phyloP scores from a whole-genome alignment of 495 filamentous ascomycete genomes.

The Talaromyces stipitatus region DNA sequence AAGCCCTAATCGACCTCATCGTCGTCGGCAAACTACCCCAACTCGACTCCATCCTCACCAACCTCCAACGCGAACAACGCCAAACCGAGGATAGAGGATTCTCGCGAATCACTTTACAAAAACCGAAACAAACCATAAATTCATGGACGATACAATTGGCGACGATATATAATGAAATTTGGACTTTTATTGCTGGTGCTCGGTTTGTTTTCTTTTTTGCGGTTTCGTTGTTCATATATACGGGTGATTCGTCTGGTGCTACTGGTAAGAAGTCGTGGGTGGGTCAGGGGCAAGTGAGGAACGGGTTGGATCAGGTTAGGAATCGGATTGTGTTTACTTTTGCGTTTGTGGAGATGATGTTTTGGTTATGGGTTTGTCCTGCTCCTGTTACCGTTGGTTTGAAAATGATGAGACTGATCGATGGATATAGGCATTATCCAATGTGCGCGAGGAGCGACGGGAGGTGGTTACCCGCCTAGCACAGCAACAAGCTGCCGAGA shows the following conservation, averaged over 20 bases:
- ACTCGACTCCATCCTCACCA: constrained; percentile 25
- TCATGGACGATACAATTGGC: constrained; percentile 22
- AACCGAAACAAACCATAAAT: constrained; percentile 9
- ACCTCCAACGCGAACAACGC: not conserved
- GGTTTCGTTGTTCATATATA: constrained; percentile 62
- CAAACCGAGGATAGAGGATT: constrained; percentile 9
- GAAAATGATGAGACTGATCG: constrained; percentile 15
- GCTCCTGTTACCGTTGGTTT: constrained; percentile 6
- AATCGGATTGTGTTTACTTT: constrained; percentile 78
- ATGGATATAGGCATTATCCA: constrained; percentile 26
- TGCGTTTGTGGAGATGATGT: constrained; percentile 74
- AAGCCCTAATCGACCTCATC: constrained; percentile 66
- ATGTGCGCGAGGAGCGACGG: constrained; percentile 38
- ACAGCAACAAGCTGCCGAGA: not conserved
- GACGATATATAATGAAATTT: constrained; percentile 64
- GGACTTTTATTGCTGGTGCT: constrained; percentile 62
- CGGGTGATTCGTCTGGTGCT: constrained; percentile 35
- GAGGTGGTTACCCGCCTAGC: constrained; percentile 27
- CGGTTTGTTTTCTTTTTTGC: constrained; percentile 59
- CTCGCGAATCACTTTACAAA: not conserved
- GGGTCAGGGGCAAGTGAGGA: constrained; percentile 23
- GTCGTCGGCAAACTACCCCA: constrained; percentile 49
- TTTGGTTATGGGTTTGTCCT: constrained; percentile 77
- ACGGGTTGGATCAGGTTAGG: constrained; percentile 53
- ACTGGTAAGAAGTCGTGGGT: constrained; percentile 11